Evolutionary conservation across 2,329 filamentous ascomycete species (phyloP), one percentile per base, ranked within the genome.

Genomic region (Trichoderma sp.): DNA sequence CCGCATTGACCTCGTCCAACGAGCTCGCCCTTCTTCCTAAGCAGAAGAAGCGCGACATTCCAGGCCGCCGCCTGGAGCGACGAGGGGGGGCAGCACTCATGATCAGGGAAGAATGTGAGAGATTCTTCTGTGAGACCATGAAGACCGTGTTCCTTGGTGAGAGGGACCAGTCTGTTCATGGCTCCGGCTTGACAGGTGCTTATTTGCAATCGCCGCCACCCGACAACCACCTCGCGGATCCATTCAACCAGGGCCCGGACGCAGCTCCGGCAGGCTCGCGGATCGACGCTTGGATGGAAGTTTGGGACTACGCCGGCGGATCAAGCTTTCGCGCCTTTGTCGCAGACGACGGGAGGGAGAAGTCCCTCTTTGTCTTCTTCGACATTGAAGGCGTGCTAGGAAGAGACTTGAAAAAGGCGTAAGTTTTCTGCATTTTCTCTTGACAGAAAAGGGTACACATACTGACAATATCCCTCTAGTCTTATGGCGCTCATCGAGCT

Each of bases 51-150:
- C 76, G 76, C 74, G 78, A 78, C 69, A 76, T 75, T 71, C 76
- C 77, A 72, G 76, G 75, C 73, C 72, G 72, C 70, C 75, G 75
- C 74, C 76, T 78, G 76, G 79, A 80, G 77, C 83, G 85, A 77
- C 85, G 85, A 90, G 90, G 90, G 91, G 93, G 93, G 92, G 93
- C 93, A 89, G 88, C 92, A 90, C 88, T 91, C 82, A 89, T 89
- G 83, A 96, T 97, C 86, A 93, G 90, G 91, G 93, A 90, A 93
- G 93, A 97, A 92, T 96, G 93, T 97, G 93, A 97, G 93, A 97
- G 93, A 86, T 94, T 97, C 90, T 96, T 97, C 88, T 97, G 93
- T 83, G 92, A 94, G 90, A 90, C 89, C 86, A 91, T 97, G 88
- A 90, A 87, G 82, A 83, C 89, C 83, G 90, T 91, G 84, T 97